Base-by-base conservation (phyloP, 1,284 basidiomycete genomes). In the Papiliotrema nemorosa region DNA sequence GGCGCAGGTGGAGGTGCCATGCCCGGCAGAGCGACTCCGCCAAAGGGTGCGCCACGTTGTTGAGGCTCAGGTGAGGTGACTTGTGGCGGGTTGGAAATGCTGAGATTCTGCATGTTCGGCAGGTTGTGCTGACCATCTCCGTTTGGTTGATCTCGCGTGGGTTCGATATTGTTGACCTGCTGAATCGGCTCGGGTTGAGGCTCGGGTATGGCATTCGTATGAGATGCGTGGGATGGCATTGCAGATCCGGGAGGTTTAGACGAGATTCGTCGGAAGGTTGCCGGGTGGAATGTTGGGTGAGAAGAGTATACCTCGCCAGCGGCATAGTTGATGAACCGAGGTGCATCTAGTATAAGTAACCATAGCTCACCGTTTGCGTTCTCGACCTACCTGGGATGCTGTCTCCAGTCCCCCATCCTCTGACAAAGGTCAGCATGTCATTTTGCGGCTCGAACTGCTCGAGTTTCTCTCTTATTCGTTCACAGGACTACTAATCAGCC, bases 401-500 rank as follows among this genome's bases (percentile, higher is more conserved):
- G 61, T 81, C 82, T 33, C 90, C 90, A 3, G 90, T 94, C 2
- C 87, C 87, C 67, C 89, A 90, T 57, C 86, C 83, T 38, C 81
- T 80, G 14, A 92, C 88, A 64, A 93, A 92, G 68, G 82, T 82
- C 63, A 90, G 84, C 80, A 89, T 85, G 62, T 93, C 90, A 53
- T 81, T 83, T 36, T 85, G 84, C 0, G 86, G 81, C 62, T 92
- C 89, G 66, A 91, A 81, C 55, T 84, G 83, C 72, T 93, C 90
- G 24, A 92, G 80, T 10, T 86, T 80, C 27, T 90, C 79, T 44
- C 92, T 81, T 44, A 92, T 79, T 44, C 85, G 82, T 75, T 97
- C 92, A 72, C 92, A 94, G 2, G 89, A 89, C 91, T 94, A 25
- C 31, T 37, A 3, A 22, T 60, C 35, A 60, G 55, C 49, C 5